A percentile compares a stretch with the other conserved stretches of the same genome.
Evolutionary conservation across 1,284 basidiomycete genomes (phyloP).

Genomic region (Uromyces viciae-fabae): DNA sequence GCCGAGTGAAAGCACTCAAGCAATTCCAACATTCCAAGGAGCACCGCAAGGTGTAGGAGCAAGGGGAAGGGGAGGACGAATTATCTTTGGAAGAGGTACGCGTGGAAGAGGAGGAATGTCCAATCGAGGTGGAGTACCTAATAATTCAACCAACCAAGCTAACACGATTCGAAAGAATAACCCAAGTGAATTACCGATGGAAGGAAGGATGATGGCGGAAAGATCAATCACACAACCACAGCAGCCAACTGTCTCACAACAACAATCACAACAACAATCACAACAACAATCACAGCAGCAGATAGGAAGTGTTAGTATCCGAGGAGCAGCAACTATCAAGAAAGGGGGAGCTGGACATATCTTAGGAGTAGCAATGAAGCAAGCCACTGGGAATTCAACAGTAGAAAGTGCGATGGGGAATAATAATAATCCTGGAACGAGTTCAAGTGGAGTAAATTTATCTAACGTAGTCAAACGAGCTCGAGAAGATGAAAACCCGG

Average conservation of each 20-base stretch:
- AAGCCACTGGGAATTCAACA: neutral
- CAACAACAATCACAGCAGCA: neutral
- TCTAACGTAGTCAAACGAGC: neutral
- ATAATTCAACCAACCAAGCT: no score
- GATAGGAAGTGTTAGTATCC: constrained; percentile 3
- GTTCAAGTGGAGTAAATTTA: neutral
- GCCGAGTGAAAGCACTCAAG: no score
- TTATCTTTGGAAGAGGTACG: neutral
- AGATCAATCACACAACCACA: neutral
- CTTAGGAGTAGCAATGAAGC: constrained; percentile 30
- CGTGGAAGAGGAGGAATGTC: no score
- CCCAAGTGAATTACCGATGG: no score
- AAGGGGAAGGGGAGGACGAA: neutral
- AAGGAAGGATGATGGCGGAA: no score
- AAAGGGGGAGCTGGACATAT: neutral
- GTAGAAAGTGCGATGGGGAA: neutral
- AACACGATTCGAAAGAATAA: no score
- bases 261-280: neutral
- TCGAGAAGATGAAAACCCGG: neutral
- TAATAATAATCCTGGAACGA: neutral
- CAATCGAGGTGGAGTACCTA: no score
- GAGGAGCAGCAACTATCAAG: constrained; percentile 24
- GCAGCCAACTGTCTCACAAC: neutral
- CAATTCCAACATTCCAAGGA: no score
- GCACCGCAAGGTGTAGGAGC: neutral